Base-by-base conservation (phyloP, 129 eudicot genomes). In the Silybum marianum region DNA sequence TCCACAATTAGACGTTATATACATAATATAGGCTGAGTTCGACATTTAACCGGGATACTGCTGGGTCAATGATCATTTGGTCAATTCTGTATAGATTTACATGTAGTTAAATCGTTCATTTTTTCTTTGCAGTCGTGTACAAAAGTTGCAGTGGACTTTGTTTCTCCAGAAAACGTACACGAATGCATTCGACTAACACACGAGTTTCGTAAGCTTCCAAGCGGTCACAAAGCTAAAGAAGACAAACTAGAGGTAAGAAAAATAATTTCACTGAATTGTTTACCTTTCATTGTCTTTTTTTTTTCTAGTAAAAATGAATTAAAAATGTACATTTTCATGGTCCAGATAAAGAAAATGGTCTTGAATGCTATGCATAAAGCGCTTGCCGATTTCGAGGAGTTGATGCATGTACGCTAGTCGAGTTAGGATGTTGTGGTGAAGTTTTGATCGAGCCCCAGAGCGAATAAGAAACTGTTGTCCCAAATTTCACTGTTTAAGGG, bases 141-240 rank as follows among this genome's bases (percentile, higher is more conserved):
- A 6, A 90, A 92, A 81, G 93, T 92, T 24, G 97, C 97, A 0
- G 88, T 69, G 10, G 97, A 92, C 82, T 90, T 92, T 70, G 97
- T 92, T 48, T 90, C 97, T 36, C 97, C 97, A 1, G 97, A 92
- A 84, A 92, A 90, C 78, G 19, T 92, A 46, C 82, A 79, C 10
- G 86, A 92, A 75, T 92, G 93, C 80, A 72, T 92, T 42, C 87
- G 86, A 34, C 75, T 92, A 69, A 85, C 97, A 7, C 84, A 80
- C 16, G 97, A 90, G 83, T 92, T 88, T 54, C 91, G 97, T 40
- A 83, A 76, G 80, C 89, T 92, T 11, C 95, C 93, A 19, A 88
- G 84, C 32, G 80, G 66, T 76, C 95, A 92, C 81, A 88, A 75
- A 80, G 95, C 86, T 60, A 86, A 79, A 77, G 95, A 92, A 84